Conservation (phyloP, 1,284 basidiomycete species). For the Boletus sp. region DNA sequence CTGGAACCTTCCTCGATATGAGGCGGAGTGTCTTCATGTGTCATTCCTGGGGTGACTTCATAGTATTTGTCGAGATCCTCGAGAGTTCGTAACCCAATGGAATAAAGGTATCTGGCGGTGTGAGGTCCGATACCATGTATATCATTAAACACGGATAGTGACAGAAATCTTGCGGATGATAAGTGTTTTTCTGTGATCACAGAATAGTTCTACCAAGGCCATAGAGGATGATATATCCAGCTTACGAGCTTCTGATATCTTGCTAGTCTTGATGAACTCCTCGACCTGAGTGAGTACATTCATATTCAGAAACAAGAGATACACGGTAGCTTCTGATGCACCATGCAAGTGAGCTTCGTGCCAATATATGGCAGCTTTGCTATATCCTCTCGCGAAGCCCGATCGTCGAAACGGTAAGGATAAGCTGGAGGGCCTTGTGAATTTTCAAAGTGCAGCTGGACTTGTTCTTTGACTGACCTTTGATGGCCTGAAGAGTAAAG, state of each 20-base stretch:
- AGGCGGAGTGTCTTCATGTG: slow-evolving; percentile 5
- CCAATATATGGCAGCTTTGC: slow-evolving; percentile 59
- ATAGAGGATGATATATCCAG: background rate
- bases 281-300: slow-evolving; percentile 44
- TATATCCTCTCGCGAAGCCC: slow-evolving; percentile 45
- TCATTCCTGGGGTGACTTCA: slow-evolving; percentile 38
- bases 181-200: slow-evolving; percentile 45
- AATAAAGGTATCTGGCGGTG: slow-evolving; percentile 64
- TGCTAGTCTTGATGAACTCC: slow-evolving; percentile 57
- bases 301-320: background rate
- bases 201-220: background rate
- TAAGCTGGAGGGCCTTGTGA: slow-evolving; percentile 48
- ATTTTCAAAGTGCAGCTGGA: background rate
- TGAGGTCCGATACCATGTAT: slow-evolving; percentile 72
- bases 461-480: slow-evolving; percentile 44
- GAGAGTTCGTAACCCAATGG: slow-evolving; percentile 56
- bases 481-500: slow-evolving; percentile 46
- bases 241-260: slow-evolving; percentile 62
- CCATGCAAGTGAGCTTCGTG: slow-evolving; percentile 58
- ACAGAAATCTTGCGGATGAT: slow-evolving; percentile 50
- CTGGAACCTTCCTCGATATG: slow-evolving; percentile 3
- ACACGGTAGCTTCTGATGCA: slow-evolving; percentile 23
- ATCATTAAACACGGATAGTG: slow-evolving; percentile 57
- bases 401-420: slow-evolving; percentile 50
- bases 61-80: slow-evolving; percentile 66